Base-by-base conservation (phyloP, 495 filamentous ascomycete genomes). In the Daldinia grandis region DNA sequence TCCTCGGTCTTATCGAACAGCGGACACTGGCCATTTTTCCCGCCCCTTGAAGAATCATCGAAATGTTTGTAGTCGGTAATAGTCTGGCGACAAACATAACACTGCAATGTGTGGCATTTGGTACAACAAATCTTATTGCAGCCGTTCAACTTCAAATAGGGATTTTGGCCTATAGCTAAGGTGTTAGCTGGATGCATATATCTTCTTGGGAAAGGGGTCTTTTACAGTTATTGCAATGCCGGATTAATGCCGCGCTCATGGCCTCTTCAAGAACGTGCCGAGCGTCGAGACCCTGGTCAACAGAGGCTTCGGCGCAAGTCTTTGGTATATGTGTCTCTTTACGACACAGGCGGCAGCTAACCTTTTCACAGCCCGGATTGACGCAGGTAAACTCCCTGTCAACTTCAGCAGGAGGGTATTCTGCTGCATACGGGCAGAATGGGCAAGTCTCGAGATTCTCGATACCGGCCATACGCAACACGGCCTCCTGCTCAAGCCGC, bases 71-170 rank as follows among this genome's bases (percentile, higher is more conserved):
- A 86, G 59, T 83, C 78, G 1, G 6, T 60, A 60, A 80, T 84
- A 17, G 82, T 85, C 70, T 89, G 81, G n/a, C 83, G 85, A 79
- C 92, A 95, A 40, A 93, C 81, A 69, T 94, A 93, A 74, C 91
- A 92, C 76, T 92, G 90, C 1, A 85, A 49, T 35, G 88, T 88
- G 4, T 60, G 19, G 68, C 92, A 95, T 15, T 82, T 81, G 1
- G 81, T 79, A 71, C 93, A 97, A 0, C 73, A 82, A 81, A 97
- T 90, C 80, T 94, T 96, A 78, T 97, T 97, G 81, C 93, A 97
- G 9, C 93, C 93, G 33, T 81, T 77, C 61, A 89, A 85, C 75
- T 96, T 97, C 74, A 96, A 81, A 71, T 90, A 93, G 0, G 86
- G 82, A 8, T 83, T 84, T 12, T 78, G 67, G 72, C 89, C 89